Conservation (phyloP, 2,329 filamentous ascomycete genomes). For the Colletotrichum melonis region DNA sequence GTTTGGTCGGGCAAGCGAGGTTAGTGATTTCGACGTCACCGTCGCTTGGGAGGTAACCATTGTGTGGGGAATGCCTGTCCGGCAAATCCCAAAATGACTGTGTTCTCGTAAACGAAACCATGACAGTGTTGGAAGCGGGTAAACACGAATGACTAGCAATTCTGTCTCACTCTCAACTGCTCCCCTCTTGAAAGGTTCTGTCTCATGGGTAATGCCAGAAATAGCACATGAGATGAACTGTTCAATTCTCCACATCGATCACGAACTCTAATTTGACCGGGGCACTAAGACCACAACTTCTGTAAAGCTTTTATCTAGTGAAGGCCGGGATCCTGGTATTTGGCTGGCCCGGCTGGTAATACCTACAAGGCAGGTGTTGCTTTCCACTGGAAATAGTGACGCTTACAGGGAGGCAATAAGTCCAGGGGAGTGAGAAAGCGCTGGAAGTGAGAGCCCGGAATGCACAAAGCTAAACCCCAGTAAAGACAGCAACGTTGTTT, state of each 20-base stretch:
- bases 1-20: conserved; percentile 8
- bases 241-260: background rate
- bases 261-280: background rate
- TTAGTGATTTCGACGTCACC: conserved; percentile 32
- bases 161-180: no score
- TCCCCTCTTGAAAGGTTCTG: background rate
- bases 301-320: no score
- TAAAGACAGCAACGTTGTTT: background rate
- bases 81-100: background rate
- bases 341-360: no score
- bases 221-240: conserved; percentile 16
- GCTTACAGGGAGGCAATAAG: background rate
- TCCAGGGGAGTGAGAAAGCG: background rate
- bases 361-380: no score
- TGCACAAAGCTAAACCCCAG: background rate
- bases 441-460: background rate
- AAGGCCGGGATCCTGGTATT: no score
- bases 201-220: background rate
- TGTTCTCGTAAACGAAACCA: background rate
- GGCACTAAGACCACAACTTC: no score
- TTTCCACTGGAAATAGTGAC: background rate
- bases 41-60: conserved; percentile 1
- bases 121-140: background rate
- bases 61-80: conserved; percentile 28
- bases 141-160: background rate